Evolutionary conservation across 2,329 filamentous ascomycete genomes (phyloP), one percentile per base, ranked within the genome.

Genomic region (Pyrenophora tritici-repentis): DNA sequence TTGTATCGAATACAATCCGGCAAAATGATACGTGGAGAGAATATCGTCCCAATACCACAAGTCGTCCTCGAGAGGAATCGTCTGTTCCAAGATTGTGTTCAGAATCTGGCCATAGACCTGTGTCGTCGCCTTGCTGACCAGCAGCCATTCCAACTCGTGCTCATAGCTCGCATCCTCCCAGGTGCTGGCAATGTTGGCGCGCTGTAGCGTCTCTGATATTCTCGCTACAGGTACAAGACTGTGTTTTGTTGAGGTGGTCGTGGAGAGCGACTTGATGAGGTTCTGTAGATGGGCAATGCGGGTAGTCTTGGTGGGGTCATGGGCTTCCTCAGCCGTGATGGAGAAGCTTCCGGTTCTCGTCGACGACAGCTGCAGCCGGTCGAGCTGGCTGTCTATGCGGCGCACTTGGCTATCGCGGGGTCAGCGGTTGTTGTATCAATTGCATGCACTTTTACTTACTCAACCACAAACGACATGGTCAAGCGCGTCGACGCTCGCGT

Each of bases 41-140:
- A 97, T 83, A 60, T 94, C 89, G 67, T 96, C 90, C 94, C 94
- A 99, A 72, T 97, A 97, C 85, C 88, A 92, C 18, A 96, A 87
- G 62, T 96, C 91, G 59, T 96, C 87, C 63, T 86, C 89, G 14
- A 99, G 75, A 0, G 88, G 87, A 9, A 93, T 86, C 9, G 91
- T 95, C 63, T 94, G 88, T 47, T 93, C 88, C 9, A 97, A 76
- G 3, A 97, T 81, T 0, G 84, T 86, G 61, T 86, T 86, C 61
- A 97, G 78, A 34, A 96, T 82, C 41, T 90, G 77, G 3, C 93
- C 93, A 66, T 96, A 95, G 1, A 88, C 86, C 68, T 97, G 93
- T n/a, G 92, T 85, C 0, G 92, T 90, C 4, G 92, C 92, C 73
- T 97, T 99, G 74, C 89, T 90, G 24, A 95, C 83, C 13, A 97